Evolutionary conservation across 1,284 basidiomycete genomes (phyloP).

Genomic region (Inonotus obliquus): DNA sequence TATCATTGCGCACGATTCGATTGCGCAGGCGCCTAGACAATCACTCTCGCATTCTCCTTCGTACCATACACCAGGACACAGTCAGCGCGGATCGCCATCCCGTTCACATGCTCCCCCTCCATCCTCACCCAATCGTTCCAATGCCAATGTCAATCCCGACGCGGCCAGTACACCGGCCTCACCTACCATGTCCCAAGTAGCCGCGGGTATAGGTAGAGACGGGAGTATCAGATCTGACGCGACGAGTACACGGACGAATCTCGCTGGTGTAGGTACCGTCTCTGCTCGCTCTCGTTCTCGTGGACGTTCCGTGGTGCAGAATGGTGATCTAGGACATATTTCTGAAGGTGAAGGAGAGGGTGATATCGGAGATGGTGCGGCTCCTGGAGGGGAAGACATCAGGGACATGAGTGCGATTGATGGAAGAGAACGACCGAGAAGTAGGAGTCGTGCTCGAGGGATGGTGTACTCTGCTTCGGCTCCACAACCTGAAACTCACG

Average conservation of each 20-base stretch:
- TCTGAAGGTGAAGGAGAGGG: not conserved
- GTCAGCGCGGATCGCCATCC: not conserved
- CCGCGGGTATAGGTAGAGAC: not conserved
- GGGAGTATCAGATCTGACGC: not conserved
- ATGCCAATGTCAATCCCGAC: not conserved
- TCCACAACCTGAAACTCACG: not conserved
- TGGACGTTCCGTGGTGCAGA: not conserved
- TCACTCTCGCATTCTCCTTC: not conserved
- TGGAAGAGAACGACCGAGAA: not conserved
- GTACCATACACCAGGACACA: not conserved
- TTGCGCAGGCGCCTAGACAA: not conserved
- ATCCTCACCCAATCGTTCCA: no score
- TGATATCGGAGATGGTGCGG: not conserved
- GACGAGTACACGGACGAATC: not conserved
- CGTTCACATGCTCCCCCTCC: not conserved
- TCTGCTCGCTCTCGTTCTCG: slow-evolving; percentile 5
- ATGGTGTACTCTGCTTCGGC: slow-evolving; percentile 9
- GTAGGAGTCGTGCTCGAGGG: slow-evolving; percentile 9
- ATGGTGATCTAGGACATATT: not conserved
- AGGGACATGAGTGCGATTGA: not conserved
- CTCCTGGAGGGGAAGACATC: not conserved
- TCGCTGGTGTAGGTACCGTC: slow-evolving; percentile 12
- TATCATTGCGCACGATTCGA: not conserved
- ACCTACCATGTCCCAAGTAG: not conserved
- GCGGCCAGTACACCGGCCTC: not conserved